Conservation (phyloP, 75 land plant genomes). For the Selaginella tamariscina region DNA sequence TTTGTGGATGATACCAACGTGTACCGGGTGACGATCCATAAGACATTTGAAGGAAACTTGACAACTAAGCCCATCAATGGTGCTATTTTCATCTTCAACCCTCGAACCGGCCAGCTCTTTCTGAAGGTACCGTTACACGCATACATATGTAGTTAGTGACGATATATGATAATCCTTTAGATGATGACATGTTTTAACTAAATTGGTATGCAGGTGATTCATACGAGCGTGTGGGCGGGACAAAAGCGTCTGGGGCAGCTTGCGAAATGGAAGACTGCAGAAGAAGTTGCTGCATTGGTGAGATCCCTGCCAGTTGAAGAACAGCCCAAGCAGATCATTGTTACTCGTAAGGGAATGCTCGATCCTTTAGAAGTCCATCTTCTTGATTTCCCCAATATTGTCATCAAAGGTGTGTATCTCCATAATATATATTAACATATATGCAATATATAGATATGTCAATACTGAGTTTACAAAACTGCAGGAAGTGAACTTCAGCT, state of each 20-base stretch:
- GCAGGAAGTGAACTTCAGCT: constrained; percentile 97
- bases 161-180: not conserved
- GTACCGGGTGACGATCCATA: constrained; percentile 97
- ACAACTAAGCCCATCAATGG: constrained; percentile 99
- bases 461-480: too few species aligned
- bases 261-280: constrained; percentile 99
- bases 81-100: constrained; percentile 97
- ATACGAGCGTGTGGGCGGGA: constrained; percentile 99
- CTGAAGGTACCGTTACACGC: constrained; percentile 76
- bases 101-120: constrained; percentile 96
- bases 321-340: constrained; percentile 98
- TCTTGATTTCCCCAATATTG: constrained; percentile 98
- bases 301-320: constrained; percentile 96
- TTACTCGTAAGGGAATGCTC: constrained; percentile 98
- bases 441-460: too few species aligned
- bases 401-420: too few species aligned
- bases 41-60: constrained; percentile 99
- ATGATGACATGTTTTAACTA: not conserved
- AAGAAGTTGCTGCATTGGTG: constrained; percentile 98
- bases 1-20: constrained; percentile 99
- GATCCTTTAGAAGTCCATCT: constrained; percentile 98
- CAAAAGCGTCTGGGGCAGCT: constrained; percentile 99
- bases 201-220: constrained; percentile 58
- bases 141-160: too few species aligned
- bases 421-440: too few species aligned